Evolutionary conservation across 1,139 yeast genomes (phyloP).

Genomic region (Scheffersomyces illinoinensis): DNA sequence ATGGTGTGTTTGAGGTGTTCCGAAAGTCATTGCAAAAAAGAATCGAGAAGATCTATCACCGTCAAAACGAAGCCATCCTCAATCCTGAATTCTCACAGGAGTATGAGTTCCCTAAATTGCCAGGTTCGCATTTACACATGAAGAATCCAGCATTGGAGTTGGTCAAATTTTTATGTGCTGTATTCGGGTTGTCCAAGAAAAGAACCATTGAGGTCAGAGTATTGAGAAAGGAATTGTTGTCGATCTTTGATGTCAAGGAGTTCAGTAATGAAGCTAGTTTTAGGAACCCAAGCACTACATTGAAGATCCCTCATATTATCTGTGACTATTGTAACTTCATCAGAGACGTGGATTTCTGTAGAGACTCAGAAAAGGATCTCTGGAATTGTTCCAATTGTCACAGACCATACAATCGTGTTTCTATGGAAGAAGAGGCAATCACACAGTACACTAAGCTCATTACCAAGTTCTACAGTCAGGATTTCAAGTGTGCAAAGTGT

Average conservation of each 20-base stretch:
- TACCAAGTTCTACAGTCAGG: conserved; percentile 74
- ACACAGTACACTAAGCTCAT: conserved; percentile 58
- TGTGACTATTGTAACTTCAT: conserved; percentile 80
- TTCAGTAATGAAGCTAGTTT: conserved; percentile 80
- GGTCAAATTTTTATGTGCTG: conserved; percentile 73
- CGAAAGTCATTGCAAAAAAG: conserved; percentile 68
- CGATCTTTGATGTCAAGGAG: conserved; percentile 77
- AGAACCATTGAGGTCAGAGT: conserved; percentile 73
- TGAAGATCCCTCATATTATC: conserved; percentile 64
- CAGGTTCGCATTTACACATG: conserved; percentile 65
- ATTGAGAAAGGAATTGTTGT: conserved; percentile 71
- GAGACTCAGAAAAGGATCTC: conserved; percentile 50
- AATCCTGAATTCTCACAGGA: conserved; percentile 65
- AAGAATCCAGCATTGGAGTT: conserved; percentile 78
- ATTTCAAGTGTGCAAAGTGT: conserved; percentile 79
- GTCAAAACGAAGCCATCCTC: conserved; percentile 72
- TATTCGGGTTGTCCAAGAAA: conserved; percentile 64
- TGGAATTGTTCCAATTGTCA: conserved; percentile 77
- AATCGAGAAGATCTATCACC: conserved; percentile 60
- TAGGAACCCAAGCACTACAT: conserved; percentile 70
- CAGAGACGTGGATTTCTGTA: conserved; percentile 81
- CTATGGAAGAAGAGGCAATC: conserved; percentile 77
- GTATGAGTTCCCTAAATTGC: conserved; percentile 69
- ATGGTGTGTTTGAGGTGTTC: conserved; percentile 51
- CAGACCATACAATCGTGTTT: conserved; percentile 61